These are phyloP conservation scores for Millerozyma acaciae DNA, from an alignment of 805 yeast genomes.

Conservation along the genomic window DNA sequence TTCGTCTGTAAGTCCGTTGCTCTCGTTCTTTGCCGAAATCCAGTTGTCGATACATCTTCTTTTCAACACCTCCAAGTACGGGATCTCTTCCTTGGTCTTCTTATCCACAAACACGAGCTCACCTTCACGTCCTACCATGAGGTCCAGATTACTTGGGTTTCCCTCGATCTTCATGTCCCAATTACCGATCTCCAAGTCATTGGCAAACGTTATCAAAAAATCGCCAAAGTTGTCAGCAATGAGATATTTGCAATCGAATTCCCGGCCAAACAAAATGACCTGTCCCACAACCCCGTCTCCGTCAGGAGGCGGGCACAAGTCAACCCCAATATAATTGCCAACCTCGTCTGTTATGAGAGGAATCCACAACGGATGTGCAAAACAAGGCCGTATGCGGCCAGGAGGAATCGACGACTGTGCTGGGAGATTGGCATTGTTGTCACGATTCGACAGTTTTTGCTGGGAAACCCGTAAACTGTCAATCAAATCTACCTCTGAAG, in stretches of 20 bases:
- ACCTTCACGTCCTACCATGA: slow-evolving; percentile 67
- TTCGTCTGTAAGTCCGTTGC: slow-evolving; percentile 12
- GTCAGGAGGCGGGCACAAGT: slow-evolving; percentile 59
- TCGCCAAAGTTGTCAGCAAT: slow-evolving; percentile 88
- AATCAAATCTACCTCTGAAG: slow-evolving; percentile 6
- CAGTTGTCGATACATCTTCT: slow-evolving; percentile 30
- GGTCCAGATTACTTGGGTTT: slow-evolving; percentile 40
- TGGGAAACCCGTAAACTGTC: slow-evolving; percentile 2
- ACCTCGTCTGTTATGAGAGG: slow-evolving; percentile 84
- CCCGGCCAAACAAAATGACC: slow-evolving; percentile 89
- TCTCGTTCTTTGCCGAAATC: slow-evolving; percentile 22
- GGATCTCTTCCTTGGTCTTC: slow-evolving; percentile 40
- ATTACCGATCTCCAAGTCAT: slow-evolving; percentile 82
- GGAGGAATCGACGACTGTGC: slow-evolving; percentile 72
- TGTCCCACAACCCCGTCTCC: slow-evolving; percentile 78
- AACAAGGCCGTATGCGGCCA: slow-evolving; percentile 63
- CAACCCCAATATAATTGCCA: slow-evolving; percentile 91
- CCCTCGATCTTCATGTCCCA: slow-evolving; percentile 67
- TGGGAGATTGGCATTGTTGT: slow-evolving; percentile 22
- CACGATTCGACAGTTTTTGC: slow-evolving; percentile 1
- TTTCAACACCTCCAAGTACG: slow-evolving; percentile 40
- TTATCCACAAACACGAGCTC: slow-evolving; percentile 68
- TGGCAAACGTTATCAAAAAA: slow-evolving; percentile 75
- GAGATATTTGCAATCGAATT: slow-evolving; percentile 84
- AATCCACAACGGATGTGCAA: slow-evolving; percentile 90